Evolutionary conservation across 2,329 filamentous ascomycete genomes (phyloP).

Genomic region (Thelonectria olida): DNA sequence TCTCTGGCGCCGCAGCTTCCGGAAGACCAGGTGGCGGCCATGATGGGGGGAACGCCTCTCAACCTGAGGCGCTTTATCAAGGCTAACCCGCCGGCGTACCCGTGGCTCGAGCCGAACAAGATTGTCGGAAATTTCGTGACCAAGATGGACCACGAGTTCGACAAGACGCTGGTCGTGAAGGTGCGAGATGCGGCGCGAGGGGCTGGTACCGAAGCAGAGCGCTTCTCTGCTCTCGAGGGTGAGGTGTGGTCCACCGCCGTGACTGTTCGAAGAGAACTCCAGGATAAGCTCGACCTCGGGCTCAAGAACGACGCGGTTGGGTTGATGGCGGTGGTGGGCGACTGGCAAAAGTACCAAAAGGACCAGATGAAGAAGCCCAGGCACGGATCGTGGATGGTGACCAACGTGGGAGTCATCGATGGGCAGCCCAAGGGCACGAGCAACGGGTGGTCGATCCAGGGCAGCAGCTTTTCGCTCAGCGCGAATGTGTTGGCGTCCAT

Average conservation of each 20-base stretch:
- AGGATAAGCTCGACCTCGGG: slow-evolving; percentile 28
- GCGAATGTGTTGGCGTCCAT: slow-evolving; percentile 15
- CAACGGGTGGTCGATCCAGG: slow-evolving; percentile 29
- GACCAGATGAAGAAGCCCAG: slow-evolving; percentile 28
- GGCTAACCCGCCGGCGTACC: neutral
- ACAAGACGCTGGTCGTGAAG: neutral
- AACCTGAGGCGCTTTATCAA: slow-evolving; percentile 34
- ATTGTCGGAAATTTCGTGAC: slow-evolving; percentile 30
- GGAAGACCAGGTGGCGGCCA: neutral
- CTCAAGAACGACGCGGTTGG: slow-evolving; percentile 32
- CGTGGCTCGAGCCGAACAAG: slow-evolving; percentile 14
- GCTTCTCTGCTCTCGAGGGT: slow-evolving; percentile 18
- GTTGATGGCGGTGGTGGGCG: slow-evolving; percentile 30
- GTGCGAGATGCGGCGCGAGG: neutral
- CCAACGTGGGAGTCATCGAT: slow-evolving; percentile 39
- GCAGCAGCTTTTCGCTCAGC: slow-evolving; percentile 23
- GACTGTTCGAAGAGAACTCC: slow-evolving; percentile 21
- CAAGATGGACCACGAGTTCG: slow-evolving; percentile 9
- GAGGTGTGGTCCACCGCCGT: slow-evolving; percentile 35
- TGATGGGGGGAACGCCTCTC: slow-evolving; percentile 28
- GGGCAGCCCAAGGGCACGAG: neutral
- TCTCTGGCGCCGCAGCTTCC: slow-evolving; percentile 27
- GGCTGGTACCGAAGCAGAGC: neutral
- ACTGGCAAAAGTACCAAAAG: slow-evolving; percentile 28
- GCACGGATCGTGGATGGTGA: slow-evolving; percentile 25